phyloP scores from a whole-genome alignment of 805 yeast genomes.

The Candida wancherniae region DNA sequence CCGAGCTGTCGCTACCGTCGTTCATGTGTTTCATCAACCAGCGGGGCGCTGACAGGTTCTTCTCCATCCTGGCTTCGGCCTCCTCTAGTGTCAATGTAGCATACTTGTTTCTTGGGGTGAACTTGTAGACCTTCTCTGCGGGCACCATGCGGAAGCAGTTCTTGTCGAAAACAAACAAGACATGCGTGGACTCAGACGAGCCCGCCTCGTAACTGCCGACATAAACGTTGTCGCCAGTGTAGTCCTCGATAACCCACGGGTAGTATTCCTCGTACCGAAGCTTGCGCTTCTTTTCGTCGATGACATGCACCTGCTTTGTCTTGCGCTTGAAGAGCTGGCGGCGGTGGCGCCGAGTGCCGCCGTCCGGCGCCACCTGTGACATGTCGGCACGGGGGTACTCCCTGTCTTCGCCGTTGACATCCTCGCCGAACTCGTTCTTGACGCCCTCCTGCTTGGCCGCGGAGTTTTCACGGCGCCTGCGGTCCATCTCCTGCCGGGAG shows the following conservation, averaged over 20 bases:
- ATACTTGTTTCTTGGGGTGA: slow-evolving; percentile 89
- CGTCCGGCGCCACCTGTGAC: slow-evolving; percentile 87
- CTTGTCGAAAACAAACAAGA: slow-evolving; percentile 75
- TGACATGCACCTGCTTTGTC: slow-evolving; percentile 75
- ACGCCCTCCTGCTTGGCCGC: slow-evolving; percentile 17
- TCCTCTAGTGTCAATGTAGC: slow-evolving; percentile 93
- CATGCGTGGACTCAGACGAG: slow-evolving; percentile 72
- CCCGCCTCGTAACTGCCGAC: slow-evolving; percentile 96
- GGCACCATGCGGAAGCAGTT: slow-evolving; percentile 93
- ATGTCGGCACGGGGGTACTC: slow-evolving; percentile 31
- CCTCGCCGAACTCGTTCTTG: slow-evolving; percentile 13
- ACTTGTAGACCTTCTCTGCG: slow-evolving; percentile 87
- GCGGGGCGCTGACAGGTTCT: slow-evolving; percentile 71
- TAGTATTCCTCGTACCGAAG: slow-evolving; percentile 92
- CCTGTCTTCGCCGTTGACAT: slow-evolving; percentile 14
- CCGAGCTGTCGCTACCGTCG: slow-evolving; percentile 47
- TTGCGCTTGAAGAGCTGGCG: slow-evolving; percentile 63
- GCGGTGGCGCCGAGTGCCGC: slow-evolving; percentile 68
- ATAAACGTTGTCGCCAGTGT: slow-evolving; percentile 89
- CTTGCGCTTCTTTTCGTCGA: slow-evolving; percentile 78
- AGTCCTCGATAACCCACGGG: slow-evolving; percentile 98
- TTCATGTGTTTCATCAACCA: slow-evolving; percentile 94
- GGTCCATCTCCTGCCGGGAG: slow-evolving; percentile 70
- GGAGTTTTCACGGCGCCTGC: slow-evolving; percentile 36
- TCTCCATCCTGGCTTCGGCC: slow-evolving; percentile 92